These are phyloP conservation scores for Eragrostis curvula DNA, from an alignment of 176 grass and related monocot species.

Conservation along the genomic window DNA sequence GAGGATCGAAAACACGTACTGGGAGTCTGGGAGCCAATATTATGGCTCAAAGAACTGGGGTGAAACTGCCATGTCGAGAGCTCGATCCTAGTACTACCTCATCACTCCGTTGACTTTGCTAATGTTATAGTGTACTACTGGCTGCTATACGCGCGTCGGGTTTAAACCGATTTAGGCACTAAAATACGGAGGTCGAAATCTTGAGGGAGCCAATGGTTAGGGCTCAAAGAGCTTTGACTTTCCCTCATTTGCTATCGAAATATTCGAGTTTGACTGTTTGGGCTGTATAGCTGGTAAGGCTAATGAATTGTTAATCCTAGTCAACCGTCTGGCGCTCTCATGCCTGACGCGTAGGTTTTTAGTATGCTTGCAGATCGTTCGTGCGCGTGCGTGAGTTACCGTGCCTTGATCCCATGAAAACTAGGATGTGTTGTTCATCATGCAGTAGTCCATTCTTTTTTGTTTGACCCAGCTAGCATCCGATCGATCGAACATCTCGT, in stretches of 20 bases:
- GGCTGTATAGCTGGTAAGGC: neutral
- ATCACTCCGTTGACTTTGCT: constrained; percentile 17
- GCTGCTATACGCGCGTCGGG: neutral
- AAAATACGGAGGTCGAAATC: constrained; percentile 29
- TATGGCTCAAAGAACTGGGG: neutral
- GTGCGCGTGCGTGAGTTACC: neutral
- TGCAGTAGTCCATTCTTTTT: neutral
- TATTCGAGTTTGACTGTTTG: neutral
- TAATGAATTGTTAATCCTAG: neutral
- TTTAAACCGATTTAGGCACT: neutral
- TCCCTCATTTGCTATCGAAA: neutral
- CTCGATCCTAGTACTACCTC: neutral
- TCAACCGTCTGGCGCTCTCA: neutral
- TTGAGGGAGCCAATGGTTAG: neutral
- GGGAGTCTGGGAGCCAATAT: neutral
- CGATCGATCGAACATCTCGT: no score
- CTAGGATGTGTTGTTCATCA: neutral
- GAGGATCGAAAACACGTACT: neutral
- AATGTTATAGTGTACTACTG: no score
- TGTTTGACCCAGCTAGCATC: no score
- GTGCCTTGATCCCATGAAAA: neutral
- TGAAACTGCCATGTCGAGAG: neutral
- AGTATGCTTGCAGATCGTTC: neutral
- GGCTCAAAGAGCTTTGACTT: constrained; percentile 25
- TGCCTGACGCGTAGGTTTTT: neutral